Evolutionary conservation across 192 early-diverging fungal genomes (phyloP).

Genomic region (Backusella mclennaniae): DNA sequence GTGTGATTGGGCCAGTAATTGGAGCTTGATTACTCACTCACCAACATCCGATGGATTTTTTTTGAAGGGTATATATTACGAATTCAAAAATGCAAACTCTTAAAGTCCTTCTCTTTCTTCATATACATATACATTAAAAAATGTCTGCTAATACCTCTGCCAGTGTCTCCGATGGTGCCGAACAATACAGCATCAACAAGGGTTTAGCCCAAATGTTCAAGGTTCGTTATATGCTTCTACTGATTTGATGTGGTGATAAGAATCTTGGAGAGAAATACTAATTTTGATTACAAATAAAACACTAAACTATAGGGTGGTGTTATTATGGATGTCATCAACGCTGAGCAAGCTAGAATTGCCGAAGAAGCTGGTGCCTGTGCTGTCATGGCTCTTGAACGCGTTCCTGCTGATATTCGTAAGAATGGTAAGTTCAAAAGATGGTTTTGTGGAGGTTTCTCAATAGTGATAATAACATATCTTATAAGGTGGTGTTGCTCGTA

Average conservation of each 20-base stretch:
- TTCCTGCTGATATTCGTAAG: constrained; percentile 98
- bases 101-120: not conserved
- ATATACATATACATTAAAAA: not conserved
- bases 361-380: constrained; percentile 96
- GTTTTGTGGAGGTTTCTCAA: not conserved
- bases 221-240: constrained; percentile 43
- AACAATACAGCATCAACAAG: constrained; percentile 85
- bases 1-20: constrained; percentile 1
- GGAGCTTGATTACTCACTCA: not conserved
- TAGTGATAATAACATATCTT: not conserved
- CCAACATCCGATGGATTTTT: not conserved
- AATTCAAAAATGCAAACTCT: not conserved
- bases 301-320: constrained; percentile 78
- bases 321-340: constrained; percentile 99
- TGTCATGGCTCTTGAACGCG: constrained; percentile 97
- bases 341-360: constrained; percentile 96
- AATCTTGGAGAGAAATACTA: not conserved
- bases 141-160: constrained; percentile 39
- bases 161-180: constrained; percentile 38
- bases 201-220: constrained; percentile 98
- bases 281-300: not conserved
- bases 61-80: constrained; percentile 3
- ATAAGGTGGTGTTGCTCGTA: constrained; percentile 89
- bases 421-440: constrained; percentile 59
- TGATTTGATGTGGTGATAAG: not conserved